phyloP scores from a whole-genome alignment of 768 basidiomycete genomes.

The Phlebiopsis gigantea region DNA sequence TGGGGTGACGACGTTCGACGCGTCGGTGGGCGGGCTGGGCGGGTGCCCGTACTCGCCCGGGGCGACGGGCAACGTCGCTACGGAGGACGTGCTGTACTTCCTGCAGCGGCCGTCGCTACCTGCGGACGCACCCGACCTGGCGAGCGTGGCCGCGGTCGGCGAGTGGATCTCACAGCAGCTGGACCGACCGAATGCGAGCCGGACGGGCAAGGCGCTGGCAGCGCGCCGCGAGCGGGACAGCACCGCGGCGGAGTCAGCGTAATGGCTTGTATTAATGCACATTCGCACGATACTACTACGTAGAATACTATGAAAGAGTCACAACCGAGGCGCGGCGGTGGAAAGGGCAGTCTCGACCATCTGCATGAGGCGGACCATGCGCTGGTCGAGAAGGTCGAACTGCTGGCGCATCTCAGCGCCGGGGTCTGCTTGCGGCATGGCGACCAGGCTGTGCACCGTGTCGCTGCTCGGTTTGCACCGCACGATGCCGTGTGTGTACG shows the following conservation, averaged over 20 bases:
- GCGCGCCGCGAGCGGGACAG: constrained; percentile 36
- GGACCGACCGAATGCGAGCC: constrained; percentile 64
- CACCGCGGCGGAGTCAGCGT: constrained; percentile 13
- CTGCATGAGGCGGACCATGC: background rate
- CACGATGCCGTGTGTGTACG: background rate
- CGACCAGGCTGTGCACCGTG: background rate
- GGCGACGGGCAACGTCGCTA: constrained; percentile 92
- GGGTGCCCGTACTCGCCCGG: constrained; percentile 97
- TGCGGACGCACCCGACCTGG: constrained; percentile 50
- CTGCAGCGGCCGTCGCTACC: constrained; percentile 58
- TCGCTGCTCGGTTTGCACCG: background rate
- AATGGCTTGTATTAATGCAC: background rate
- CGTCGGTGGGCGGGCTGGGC: constrained; percentile 84
- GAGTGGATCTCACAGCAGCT: constrained; percentile 76
- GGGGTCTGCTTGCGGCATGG: background rate
- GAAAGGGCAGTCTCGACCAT: background rate
- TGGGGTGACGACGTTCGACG: constrained; percentile 79
- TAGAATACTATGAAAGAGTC: background rate
- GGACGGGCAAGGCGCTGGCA: constrained; percentile 68
- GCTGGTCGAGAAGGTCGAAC: background rate
- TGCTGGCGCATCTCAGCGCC: background rate
- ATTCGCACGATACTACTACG: background rate
- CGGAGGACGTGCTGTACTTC: constrained; percentile 87
- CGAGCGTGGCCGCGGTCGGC: constrained; percentile 69
- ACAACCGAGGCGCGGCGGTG: background rate